Evolutionary conservation across 768 basidiomycete genomes (phyloP).

Genomic region (Vararia minispora): DNA sequence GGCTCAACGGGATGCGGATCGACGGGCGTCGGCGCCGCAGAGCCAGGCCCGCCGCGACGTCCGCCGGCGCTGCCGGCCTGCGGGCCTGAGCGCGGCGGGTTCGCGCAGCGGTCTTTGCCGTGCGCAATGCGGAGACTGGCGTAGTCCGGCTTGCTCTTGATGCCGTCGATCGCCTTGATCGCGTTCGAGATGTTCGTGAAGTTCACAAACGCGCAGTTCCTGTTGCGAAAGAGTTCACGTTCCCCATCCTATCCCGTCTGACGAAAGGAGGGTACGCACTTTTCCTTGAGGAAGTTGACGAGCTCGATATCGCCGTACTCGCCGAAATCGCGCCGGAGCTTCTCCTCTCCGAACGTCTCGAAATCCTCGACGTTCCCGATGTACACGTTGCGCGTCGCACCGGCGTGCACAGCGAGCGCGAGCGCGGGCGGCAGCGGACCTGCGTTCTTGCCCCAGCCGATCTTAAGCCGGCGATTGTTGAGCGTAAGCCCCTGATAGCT

Average conservation of each 20-base stretch:
- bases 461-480: slow-evolving; percentile 89
- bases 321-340: slow-evolving; percentile 85
- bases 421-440: slow-evolving; percentile 78
- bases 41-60: slow-evolving; percentile 19
- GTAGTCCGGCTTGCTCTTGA: slow-evolving; percentile 90
- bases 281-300: slow-evolving; percentile 91
- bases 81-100: slow-evolving; percentile 76
- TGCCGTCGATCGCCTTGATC: slow-evolving; percentile 95
- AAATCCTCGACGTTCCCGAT: slow-evolving; percentile 95
- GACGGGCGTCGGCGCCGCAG: background rate
- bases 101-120: slow-evolving; percentile 93
- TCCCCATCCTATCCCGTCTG: background rate
- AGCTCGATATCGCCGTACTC: slow-evolving; percentile 97
- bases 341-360: slow-evolving; percentile 82
- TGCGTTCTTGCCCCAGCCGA: slow-evolving; percentile 97
- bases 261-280: slow-evolving; percentile 38
- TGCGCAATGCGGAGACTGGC: slow-evolving; percentile 82
- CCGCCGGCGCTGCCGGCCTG: slow-evolving; percentile 53
- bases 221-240: slow-evolving; percentile 19
- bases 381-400: slow-evolving; percentile 95
- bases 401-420: slow-evolving; percentile 81
- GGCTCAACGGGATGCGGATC: background rate
- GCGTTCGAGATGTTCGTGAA: slow-evolving; percentile 93
- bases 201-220: slow-evolving; percentile 94
- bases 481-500: slow-evolving; percentile 82